phyloP scores from a whole-genome alignment of 148 eudicot genomes.

The Rhododendron kiyosumense region DNA sequence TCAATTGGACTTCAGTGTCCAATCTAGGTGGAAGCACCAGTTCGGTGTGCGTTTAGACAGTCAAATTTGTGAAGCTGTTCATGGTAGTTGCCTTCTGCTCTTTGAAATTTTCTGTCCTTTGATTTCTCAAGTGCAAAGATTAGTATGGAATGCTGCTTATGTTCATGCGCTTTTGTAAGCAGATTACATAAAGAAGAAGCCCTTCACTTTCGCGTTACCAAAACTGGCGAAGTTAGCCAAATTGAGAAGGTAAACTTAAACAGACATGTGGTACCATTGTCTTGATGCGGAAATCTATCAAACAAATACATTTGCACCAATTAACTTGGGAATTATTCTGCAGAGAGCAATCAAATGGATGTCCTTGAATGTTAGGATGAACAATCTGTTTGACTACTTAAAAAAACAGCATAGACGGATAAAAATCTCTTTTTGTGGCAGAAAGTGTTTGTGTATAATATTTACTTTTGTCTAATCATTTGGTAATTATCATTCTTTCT shows the following conservation, averaged over 20 bases:
- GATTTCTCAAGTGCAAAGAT: neutral
- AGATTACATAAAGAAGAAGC: conserved; percentile 49
- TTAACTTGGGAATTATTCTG: neutral
- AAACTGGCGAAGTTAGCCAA: conserved; percentile 37
- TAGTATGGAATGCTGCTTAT: conserved; percentile 2
- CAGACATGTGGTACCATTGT: neutral
- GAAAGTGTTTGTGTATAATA: neutral
- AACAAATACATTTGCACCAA: neutral
- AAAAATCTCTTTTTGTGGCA: neutral
- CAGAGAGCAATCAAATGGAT: neutral
- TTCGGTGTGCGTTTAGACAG: neutral
- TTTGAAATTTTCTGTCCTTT: neutral
- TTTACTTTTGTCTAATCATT: neutral
- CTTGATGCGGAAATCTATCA: neutral
- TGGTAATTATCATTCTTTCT: neutral
- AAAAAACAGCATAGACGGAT: neutral
- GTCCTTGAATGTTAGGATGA: neutral
- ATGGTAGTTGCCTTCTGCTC: neutral
- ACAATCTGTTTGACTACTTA: neutral
- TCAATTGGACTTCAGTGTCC: neutral
- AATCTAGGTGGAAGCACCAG: neutral
- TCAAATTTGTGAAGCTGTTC: neutral
- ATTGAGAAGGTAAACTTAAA: conserved; percentile 39
- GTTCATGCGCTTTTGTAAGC: conserved; percentile 3
- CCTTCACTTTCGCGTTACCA: conserved; percentile 31